Base-by-base conservation (phyloP, 2,329 filamentous ascomycete genomes). In the Hymenoscyphus scutula region DNA sequence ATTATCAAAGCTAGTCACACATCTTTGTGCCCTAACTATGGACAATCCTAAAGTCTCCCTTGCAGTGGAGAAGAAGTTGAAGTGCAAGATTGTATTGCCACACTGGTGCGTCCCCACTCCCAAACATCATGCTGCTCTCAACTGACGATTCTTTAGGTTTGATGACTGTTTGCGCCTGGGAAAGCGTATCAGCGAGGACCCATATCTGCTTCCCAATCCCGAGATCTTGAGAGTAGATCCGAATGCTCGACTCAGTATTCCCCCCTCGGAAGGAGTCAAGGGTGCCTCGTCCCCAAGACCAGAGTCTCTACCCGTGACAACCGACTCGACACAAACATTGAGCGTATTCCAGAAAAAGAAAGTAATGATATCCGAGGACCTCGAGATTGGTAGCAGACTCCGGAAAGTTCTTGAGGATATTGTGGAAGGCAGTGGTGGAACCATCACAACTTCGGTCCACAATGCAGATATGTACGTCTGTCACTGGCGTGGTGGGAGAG, bases 111-210 rank as follows among this genome's bases (percentile, higher is more conserved):
- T 55, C 4, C 30, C 15, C 8, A 5, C 6, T n/a, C 23, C 23
- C 6, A 15, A 53, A 37, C 2, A 32, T 53, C 53, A 64, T n/a
- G 41, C 29, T 19, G n/a, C 25, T 57, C 71, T 77, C 66, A 75
- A 5, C 45, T 51, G 23, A 51, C n/a, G 62, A n/a, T 30, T 38
- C 11, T 27, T 41, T 65, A 93, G 90, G 92, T 97, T 99, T 73
- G 94, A 98, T 70, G 94, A 97, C 74, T 99, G 95, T 76, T 84
- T 99, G 69, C 95, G 91, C 76, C 85, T 99, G 30, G 93, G 94
- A 57, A 93, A 92, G 76, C 87, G 91, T 63, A 97, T 99, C 69
- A 89, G 91, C 69, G 95, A 99, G 74, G 79, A 81, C 6, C 95
- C 95, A 0, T 99, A 99, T 73, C 78, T 85, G 23, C 82, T 98